A percentile compares a stretch with the other conserved stretches of the same genome.
Conservation (phyloP, 1,284 basidiomycete species). For the Ustilago shanxiensis region DNA sequence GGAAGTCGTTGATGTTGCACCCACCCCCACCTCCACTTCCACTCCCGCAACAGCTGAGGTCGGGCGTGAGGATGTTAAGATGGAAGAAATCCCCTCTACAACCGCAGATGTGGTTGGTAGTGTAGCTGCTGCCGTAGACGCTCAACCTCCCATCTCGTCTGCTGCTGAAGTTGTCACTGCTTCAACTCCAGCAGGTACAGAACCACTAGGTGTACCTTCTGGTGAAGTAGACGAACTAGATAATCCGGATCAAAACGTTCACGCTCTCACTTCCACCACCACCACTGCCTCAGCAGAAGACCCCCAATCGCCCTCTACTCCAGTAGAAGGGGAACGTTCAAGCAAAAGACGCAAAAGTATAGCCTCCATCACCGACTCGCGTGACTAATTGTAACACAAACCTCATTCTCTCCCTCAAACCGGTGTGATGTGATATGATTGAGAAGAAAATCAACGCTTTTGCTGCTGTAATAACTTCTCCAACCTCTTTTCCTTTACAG, state of each 20-base stretch:
- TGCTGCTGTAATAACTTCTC: background rate
- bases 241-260: constrained; percentile 16
- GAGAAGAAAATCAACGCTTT: too few species aligned
- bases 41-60: background rate
- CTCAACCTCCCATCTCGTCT: background rate
- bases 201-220: constrained; percentile 32
- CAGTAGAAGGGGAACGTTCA: constrained; percentile 6
- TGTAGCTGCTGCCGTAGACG: constrained; percentile 14
- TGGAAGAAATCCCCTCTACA: background rate
- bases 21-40: background rate
- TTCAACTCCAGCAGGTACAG: background rate
- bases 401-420: background rate
- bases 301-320: too few species aligned
- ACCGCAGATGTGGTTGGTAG: background rate
- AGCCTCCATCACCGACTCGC: constrained; percentile 18
- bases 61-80: background rate
- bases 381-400: constrained; percentile 7
- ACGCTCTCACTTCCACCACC: constrained; percentile 35
- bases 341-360: constrained; percentile 31
- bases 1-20: constrained; percentile 24
- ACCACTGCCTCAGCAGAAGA: constrained; percentile 4
- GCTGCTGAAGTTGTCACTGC: background rate
- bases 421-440: too few species aligned
- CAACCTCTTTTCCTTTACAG: background rate
- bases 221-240: constrained; percentile 52